Conservation (phyloP, 2,329 filamentous ascomycete genomes). For the Colletotrichum euphorbiae region DNA sequence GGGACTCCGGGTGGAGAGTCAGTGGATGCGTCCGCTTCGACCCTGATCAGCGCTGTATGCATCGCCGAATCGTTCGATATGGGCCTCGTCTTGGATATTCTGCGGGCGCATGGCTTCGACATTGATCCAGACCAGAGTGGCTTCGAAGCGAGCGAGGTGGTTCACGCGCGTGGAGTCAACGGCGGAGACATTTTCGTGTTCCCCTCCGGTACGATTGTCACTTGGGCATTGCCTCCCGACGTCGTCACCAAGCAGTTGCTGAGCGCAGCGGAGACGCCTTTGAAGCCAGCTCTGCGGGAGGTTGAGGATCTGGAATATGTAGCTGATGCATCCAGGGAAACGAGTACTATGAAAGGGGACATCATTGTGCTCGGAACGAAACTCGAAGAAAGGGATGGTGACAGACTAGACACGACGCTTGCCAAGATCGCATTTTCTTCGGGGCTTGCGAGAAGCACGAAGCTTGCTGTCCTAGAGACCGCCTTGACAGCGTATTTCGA, state of each 20-base stretch:
- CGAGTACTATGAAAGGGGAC: slow-evolving; percentile 85
- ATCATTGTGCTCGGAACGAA: slow-evolving; percentile 90
- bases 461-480: slow-evolving; percentile 90
- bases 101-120: slow-evolving; percentile 69
- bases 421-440: slow-evolving; percentile 98
- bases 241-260: slow-evolving; percentile 80
- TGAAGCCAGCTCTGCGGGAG: slow-evolving; percentile 77
- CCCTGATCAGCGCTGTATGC: slow-evolving; percentile 68
- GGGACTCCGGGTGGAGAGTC: slow-evolving; percentile 55
- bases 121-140: slow-evolving; percentile 72
- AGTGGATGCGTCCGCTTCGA: slow-evolving; percentile 52
- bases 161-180: slow-evolving; percentile 70
- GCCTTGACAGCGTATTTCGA: slow-evolving; percentile 87
- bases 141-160: slow-evolving; percentile 71
- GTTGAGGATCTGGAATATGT: slow-evolving; percentile 91
- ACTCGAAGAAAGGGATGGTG: slow-evolving; percentile 58
- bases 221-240: slow-evolving; percentile 86
- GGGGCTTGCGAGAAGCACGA: slow-evolving; percentile 90
- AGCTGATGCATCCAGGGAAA: slow-evolving; percentile 78
- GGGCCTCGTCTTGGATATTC: slow-evolving; percentile 67
- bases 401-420: slow-evolving; percentile 71
- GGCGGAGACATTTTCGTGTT: slow-evolving; percentile 95
- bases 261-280: slow-evolving; percentile 79
- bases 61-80: slow-evolving; percentile 74
- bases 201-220: slow-evolving; percentile 91